Evolutionary conservation across 2,329 filamentous ascomycete species (phyloP), one percentile per base, ranked within the genome.

Genomic region (Gnomoniopsis sp.): DNA sequence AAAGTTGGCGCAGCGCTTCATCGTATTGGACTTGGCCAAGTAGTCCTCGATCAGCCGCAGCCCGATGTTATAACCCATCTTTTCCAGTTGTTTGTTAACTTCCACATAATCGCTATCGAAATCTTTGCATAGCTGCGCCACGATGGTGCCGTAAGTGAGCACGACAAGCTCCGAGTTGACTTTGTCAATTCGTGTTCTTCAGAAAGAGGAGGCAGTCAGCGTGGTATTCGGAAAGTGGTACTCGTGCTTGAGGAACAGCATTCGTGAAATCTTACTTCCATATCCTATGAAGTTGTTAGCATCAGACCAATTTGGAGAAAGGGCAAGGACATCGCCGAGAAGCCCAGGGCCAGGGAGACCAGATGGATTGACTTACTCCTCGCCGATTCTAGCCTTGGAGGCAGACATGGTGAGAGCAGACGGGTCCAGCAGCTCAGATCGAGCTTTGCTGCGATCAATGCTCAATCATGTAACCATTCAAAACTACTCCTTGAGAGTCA

Each of bases 1-100:
- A 71, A 99, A 97, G 77, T 95, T 98, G 66, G 86, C 82, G 75
- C 95, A 99, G 64, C 92, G 84, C 66, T 91, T 90, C 83, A 88
- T 88, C 2, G 90, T 91, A 67, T 91, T 93, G 6, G 92, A 95
- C 74, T 97, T 98, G 68, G 95, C 95, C 19, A 99, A 86, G 70
- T 97, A 99, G 75, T 99, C 95, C 68, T 99, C 95, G 66, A 99
- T 97, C 65, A 99, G 77, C 41, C 95, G 90, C 70, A 98, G 81
- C 30, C 95, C 95, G 64, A 99, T 99, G 70, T 98, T 98, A 78
- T 98, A 97, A 57, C 95, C 95, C 95, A 99, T 99, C 77, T 93
- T 96, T 72, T 99, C 95, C 48, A 99, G 83, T 74, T 99, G 95
- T 74, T 93, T 92, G 78, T 99, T 99, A 71, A 99, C 93, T 73